Conservation (phyloP, 1,139 yeast genomes). For the Candida anutae region DNA sequence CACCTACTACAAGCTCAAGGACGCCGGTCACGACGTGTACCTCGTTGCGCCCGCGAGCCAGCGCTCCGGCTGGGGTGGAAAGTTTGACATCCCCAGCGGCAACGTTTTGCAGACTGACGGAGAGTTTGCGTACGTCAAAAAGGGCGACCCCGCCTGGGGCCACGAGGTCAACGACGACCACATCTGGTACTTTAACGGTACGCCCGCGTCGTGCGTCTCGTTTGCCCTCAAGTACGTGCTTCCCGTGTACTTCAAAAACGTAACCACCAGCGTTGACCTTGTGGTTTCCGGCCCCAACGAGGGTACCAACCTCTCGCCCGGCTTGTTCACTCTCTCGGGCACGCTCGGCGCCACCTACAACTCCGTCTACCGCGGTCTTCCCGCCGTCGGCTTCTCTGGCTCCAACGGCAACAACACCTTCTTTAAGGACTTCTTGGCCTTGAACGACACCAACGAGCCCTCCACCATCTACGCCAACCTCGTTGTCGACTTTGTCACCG, state of each 20-base stretch:
- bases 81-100: constrained; percentile 38
- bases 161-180: constrained; percentile 35
- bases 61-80: constrained; percentile 55
- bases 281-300: constrained; percentile 43
- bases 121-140: constrained; percentile 32
- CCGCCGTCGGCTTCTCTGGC: constrained; percentile 40
- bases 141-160: constrained; percentile 43
- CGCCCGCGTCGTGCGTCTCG: constrained; percentile 39
- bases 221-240: constrained; percentile 36
- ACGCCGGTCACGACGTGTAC: constrained; percentile 48
- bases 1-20: constrained; percentile 44
- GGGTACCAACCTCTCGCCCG: constrained; percentile 36
- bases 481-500: constrained; percentile 30
- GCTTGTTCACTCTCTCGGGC: constrained; percentile 34
- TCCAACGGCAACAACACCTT: constrained; percentile 37
- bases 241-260: constrained; percentile 29
- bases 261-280: constrained; percentile 24
- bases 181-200: constrained; percentile 44
- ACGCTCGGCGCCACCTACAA: constrained; percentile 41
- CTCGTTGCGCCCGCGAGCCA: constrained; percentile 53
- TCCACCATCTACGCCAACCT: constrained; percentile 35
- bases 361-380: constrained; percentile 34
- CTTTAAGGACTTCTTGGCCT: constrained; percentile 30
- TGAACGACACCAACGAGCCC: constrained; percentile 23
- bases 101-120: constrained; percentile 34